Conservation (phyloP, 2,329 filamentous ascomycete genomes). For the Sarocladium kiliense region DNA sequence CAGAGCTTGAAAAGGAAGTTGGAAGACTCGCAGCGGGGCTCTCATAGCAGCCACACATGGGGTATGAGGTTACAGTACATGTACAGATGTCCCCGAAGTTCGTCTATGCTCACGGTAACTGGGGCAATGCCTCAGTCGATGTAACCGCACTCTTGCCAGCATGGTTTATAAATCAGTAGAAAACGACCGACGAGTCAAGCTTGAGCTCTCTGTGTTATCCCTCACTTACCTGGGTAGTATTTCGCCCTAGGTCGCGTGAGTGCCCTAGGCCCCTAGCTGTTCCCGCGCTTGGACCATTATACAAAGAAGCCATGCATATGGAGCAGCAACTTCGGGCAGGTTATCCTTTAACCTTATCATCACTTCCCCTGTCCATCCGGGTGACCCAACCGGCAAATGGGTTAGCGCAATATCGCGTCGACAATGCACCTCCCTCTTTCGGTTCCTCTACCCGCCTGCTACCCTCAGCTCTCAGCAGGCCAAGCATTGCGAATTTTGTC, state of each 20-base stretch:
- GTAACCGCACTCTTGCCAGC: too few relatives aligned
- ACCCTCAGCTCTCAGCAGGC: neutral
- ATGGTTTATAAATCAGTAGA: too few relatives aligned
- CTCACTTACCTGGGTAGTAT: too few relatives aligned
- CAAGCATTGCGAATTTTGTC: neutral
- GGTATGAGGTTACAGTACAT: neutral
- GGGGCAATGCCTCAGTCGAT: too few relatives aligned
- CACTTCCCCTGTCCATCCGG: neutral
- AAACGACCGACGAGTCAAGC: too few relatives aligned
- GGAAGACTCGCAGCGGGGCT: neutral
- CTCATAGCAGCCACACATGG: neutral
- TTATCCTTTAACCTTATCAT: neutral
- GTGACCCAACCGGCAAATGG: neutral
- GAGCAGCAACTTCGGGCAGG: neutral
- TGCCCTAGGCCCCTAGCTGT: too few relatives aligned
- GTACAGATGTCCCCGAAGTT: too few relatives aligned
- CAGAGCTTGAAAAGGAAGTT: neutral
- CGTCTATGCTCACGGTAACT: too few relatives aligned
- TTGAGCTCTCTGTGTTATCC: too few relatives aligned
- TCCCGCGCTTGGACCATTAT: neutral
- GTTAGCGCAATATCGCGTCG: neutral
- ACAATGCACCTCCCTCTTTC: neutral
- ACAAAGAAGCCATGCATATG: neutral
- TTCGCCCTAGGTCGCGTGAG: too few relatives aligned
- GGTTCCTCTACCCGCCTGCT: neutral